Percentiles rank a stretch among this genome's conserved stretches.
Evolutionary conservation across 345 rosid genomes (phyloP).

Genomic region (Conringia planisiliqua): DNA sequence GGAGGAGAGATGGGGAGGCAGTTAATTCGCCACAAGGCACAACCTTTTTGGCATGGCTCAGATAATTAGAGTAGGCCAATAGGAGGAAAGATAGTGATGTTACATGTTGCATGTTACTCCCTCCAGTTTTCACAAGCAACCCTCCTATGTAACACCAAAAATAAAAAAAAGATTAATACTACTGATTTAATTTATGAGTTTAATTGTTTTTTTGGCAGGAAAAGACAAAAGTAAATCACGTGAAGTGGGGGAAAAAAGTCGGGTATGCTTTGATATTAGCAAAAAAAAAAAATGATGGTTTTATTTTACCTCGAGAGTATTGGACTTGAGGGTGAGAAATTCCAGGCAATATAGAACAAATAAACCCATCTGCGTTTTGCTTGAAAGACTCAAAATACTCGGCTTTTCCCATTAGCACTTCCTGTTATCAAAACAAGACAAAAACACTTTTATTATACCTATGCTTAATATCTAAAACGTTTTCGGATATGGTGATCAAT

Average conservation of each 20-base stretch:
- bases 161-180: not conserved
- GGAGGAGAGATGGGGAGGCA: slow-evolving; percentile 59
- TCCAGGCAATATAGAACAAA: slow-evolving; percentile 91
- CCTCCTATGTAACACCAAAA: slow-evolving; percentile 53
- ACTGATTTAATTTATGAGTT: not conserved
- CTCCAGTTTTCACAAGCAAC: slow-evolving; percentile 79
- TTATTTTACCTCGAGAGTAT: slow-evolving; percentile 81
- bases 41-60: slow-evolving; percentile 57
- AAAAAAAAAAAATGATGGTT: not conserved
- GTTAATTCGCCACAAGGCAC: slow-evolving; percentile 57
- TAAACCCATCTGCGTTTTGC: slow-evolving; percentile 86
- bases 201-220: not conserved
- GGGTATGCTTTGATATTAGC: slow-evolving; percentile 1
- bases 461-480: not conserved
- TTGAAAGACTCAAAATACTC: slow-evolving; percentile 79
- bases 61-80: slow-evolving; percentile 80
- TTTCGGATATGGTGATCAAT: not conserved
- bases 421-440: slow-evolving; percentile 44
- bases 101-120: slow-evolving; percentile 97
- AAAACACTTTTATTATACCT: slow-evolving; percentile 14
- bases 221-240: slow-evolving; percentile 35
- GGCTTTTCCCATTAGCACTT: slow-evolving; percentile 94
- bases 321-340: slow-evolving; percentile 89
- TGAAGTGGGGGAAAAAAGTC: slow-evolving; percentile 6
- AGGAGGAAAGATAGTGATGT: slow-evolving; percentile 83